A percentile compares a stretch with the other conserved stretches of the same genome.
Conservation (phyloP, 192 early-diverging fungal genomes). For the Umbelopsis ramanniana region DNA sequence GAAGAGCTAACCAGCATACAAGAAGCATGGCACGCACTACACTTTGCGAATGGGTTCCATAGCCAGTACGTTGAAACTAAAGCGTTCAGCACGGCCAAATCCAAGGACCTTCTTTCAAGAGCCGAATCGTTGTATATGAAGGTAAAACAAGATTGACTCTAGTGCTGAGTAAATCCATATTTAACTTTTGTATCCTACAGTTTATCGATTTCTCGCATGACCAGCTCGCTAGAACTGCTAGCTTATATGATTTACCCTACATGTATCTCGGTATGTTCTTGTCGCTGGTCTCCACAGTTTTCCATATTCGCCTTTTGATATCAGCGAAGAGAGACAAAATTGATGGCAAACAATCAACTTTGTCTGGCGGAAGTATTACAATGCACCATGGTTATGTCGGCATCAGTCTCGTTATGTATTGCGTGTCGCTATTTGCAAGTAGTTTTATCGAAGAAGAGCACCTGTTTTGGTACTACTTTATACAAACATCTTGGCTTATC, state of each 20-base stretch:
- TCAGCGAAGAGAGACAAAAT: neutral
- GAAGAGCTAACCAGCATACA: constrained; percentile 10
- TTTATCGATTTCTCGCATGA: constrained; percentile 33
- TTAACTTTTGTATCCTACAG: constrained; percentile 11
- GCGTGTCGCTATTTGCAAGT: constrained; percentile 62
- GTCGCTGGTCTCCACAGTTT: neutral
- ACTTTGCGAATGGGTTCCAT: constrained; percentile 12
- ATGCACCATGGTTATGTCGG: neutral
- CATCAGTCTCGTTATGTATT: constrained; percentile 37
- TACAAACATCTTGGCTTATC: constrained; percentile 62
- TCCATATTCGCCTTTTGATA: neutral
- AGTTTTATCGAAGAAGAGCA: constrained; percentile 81
- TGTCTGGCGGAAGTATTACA: neutral
- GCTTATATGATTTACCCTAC: constrained; percentile 32
- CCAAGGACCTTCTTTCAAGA: neutral
- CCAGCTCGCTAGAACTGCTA: constrained; percentile 29
- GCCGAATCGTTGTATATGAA: constrained; percentile 3
- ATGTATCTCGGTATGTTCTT: constrained; percentile 31
- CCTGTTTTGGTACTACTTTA: constrained; percentile 75
- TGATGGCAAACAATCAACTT: too few species aligned
- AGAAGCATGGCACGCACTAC: neutral
- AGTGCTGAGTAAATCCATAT: neutral
- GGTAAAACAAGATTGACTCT: neutral
- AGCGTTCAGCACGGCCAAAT: neutral
- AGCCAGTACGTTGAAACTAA: constrained; percentile 27